Base-by-base conservation (phyloP, 2,329 filamentous ascomycete genomes). In the Penicillium palitans region DNA sequence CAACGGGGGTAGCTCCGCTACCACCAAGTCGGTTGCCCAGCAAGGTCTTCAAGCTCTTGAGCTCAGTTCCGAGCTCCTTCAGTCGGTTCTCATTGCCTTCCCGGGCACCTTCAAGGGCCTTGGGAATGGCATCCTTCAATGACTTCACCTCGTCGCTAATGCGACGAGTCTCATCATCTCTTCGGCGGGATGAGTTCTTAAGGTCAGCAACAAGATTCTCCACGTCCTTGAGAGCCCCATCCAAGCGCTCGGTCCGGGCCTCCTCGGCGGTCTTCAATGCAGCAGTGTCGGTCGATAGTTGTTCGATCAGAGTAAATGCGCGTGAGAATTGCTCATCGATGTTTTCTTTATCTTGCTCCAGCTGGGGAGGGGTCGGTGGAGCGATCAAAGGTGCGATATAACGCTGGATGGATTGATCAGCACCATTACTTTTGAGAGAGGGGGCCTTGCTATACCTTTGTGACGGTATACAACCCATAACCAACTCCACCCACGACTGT, bases 281-380 rank as follows among this genome's bases (percentile, higher is more conserved):
- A 53, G 92, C 87, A 0, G 95, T 99, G 74, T 99, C 96, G 67
- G 91, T 90, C 39, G 90, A 86, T 1, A 99, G 84, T 72, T 98
- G 95, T 60, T 99, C 95, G 12, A 99, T 87, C 15, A 98, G 84
- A 19, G 88, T 82, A 73, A 99, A 99, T 2, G 93, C 91, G 69
- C 90, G 90, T 67, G 95, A 90, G 75, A 99, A 99, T 59, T 93
- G 90, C 63, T 93, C 92, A 73, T 98, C 93, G 58, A 99, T 93
- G 40, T 87, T 86, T 61, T 91, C 87, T 77, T 99, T 99, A 75
- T 99, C 95, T 73, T 96, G 89, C 71, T 97, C 91, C 10, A 99
- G 82, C 71, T 96, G 92, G 57, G 96, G 92, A 10, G 92, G 91
- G 1, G 95, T 99, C 2, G 95, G 95, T 4, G 95, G 96, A 13